Conservation (phyloP, 352 stramenopile species). For the Globisporangium camurandrum region DNA sequence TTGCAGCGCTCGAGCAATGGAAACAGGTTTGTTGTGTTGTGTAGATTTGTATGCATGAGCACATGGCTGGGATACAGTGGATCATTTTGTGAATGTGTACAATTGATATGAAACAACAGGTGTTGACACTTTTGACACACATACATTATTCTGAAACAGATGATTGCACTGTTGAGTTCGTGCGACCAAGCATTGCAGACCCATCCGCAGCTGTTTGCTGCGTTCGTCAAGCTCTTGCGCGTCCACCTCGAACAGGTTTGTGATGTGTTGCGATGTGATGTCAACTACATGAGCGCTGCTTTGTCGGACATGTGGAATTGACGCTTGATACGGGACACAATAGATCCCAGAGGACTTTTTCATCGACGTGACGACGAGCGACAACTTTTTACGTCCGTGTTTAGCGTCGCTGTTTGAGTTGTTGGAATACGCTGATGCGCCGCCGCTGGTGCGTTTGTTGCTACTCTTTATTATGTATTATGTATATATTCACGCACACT, state of each 20-base stretch:
- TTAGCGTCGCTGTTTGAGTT: conserved; percentile 61
- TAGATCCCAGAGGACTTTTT: conserved; percentile 72
- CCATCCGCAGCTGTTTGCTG: conserved; percentile 34
- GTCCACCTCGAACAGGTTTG: conserved; percentile 48
- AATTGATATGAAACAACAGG: too few species aligned
- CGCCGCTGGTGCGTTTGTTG: conserved; percentile 19
- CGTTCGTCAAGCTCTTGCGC: conserved; percentile 52
- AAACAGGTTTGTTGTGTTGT: conserved; percentile 47
- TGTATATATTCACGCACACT: not conserved
- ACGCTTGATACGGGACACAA: not conserved
- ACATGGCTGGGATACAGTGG: too few species aligned
- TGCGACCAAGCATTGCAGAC: conserved; percentile 43
- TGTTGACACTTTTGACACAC: too few species aligned
- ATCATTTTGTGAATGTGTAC: too few species aligned
- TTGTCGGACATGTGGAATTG: too few species aligned
- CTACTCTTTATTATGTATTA: not conserved
- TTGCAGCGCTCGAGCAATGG: conserved; percentile 91
- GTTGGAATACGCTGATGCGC: conserved; percentile 32
- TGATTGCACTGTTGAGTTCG: conserved; percentile 49
- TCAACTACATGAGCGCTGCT: too few species aligned
- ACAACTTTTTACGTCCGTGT: conserved; percentile 59
- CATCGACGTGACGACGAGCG: conserved; percentile 42
- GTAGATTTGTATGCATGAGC: too few species aligned
- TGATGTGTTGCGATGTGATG: not conserved
- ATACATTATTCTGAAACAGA: too few species aligned